Evolutionary conservation across 2,329 filamentous ascomycete genomes (phyloP), one percentile per base, ranked within the genome.

Genomic region (Alternaria arborescens): DNA sequence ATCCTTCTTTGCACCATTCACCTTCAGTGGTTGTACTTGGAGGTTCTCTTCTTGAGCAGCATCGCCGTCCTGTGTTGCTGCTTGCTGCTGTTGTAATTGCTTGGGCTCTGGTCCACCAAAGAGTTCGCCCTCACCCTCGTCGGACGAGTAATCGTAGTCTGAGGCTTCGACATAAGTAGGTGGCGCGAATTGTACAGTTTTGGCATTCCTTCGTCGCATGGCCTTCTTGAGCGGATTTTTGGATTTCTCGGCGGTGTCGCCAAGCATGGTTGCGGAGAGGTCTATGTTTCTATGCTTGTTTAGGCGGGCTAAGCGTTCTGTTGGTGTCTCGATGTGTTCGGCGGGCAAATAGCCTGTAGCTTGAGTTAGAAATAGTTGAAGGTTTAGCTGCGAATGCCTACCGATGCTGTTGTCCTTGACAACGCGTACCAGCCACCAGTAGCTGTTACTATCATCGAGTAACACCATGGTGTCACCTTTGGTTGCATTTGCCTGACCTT

Each of bases 211-310:
- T 69, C 91, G 84, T 62, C 91, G 88, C 81, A 97, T 94, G 1
- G 91, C 90, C 69, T 92, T 91, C 78, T 92, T 95, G 61, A 97
- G 84, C 0, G 91, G 88, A 69, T 91, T 93, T 73, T 92, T 93
- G 32, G 90, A 86, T 76, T 96, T 96, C 66, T 94, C 91, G 2
- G 89, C 84, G 65, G 88, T 89, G 66, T 91, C 89, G 34, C 88
- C 87, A 51, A 91, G 83, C 88, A 91, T 91, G 1, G 88, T 89
- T 38, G 88, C 88, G 55, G 89, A 89, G 36, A 91, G 84, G 82
- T 99, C 95, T 71, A 98, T 94, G 75, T 99, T 99, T 75, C 95
- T 88, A 80, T 99, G 95, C 81, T 99, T 99, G 80, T 99, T 99
- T 66, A 98, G 81, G 66, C 95, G 89, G 46, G 95, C 95, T 64